These are phyloP conservation scores for Mycotypha africana DNA, from an alignment of 371 early-diverging fungal species.

Conservation along the genomic window DNA sequence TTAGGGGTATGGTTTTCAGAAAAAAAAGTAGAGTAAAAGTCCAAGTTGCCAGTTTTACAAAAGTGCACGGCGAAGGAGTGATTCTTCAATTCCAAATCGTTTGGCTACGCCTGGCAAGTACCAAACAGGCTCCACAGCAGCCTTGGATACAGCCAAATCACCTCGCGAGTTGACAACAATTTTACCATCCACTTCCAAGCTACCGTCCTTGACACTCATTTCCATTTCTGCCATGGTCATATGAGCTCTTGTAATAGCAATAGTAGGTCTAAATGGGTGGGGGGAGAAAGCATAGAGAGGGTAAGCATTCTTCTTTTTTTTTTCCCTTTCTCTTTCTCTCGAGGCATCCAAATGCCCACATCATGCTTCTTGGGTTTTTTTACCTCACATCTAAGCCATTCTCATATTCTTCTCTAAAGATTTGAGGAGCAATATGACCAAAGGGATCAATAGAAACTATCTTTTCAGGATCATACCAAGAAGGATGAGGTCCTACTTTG, in stretches of 20 bases:
- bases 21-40: not conserved
- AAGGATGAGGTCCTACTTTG: conserved; percentile 75
- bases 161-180: conserved; percentile 75
- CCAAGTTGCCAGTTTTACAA: conserved; percentile 51
- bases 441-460: conserved; percentile 95
- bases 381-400: conserved; percentile 79
- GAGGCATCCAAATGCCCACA: too few relatives aligned
- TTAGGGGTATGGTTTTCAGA: not conserved
- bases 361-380: too few relatives aligned
- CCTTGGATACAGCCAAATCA: conserved; percentile 88
- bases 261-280: conserved; percentile 65
- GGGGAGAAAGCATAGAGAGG: not conserved
- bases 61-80: conserved; percentile 75
- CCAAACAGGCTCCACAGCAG: conserved; percentile 97
- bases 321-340: not conserved
- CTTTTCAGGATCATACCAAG: conserved; percentile 85
- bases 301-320: too few relatives aligned
- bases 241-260: conserved; percentile 93
- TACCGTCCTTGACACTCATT: conserved; percentile 60
- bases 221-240: conserved; percentile 93
- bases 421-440: conserved; percentile 74
- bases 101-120: conserved; percentile 90
- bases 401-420: conserved; percentile 60
- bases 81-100: conserved; percentile 86
- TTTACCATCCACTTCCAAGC: conserved; percentile 74